Evolutionary conservation across 2,329 filamentous ascomycete genomes (phyloP).

Genomic region (Mycosphaerelloides madeirae): DNA sequence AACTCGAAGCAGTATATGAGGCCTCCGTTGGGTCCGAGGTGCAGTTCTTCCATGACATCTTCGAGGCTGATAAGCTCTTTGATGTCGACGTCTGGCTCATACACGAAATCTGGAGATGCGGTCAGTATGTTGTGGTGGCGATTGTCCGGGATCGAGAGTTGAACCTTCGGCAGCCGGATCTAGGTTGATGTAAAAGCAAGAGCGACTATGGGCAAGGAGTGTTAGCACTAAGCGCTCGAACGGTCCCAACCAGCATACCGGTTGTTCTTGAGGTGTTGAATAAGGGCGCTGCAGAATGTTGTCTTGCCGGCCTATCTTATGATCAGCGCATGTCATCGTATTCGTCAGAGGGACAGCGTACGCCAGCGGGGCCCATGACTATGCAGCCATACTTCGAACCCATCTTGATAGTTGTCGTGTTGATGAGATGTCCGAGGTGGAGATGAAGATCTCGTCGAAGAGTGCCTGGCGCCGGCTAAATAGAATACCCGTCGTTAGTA

Average conservation of each 20-base stretch:
- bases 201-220: slow-evolving; percentile 49
- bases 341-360: too few species aligned
- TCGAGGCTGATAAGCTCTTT: slow-evolving; percentile 89
- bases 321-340: too few species aligned
- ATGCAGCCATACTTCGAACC: slow-evolving; percentile 77
- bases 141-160: too few species aligned
- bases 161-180: slow-evolving; percentile 79
- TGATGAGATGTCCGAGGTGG: not conserved
- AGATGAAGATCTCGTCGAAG: too few species aligned
- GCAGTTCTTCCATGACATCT: slow-evolving; percentile 95
- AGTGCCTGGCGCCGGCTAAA: too few species aligned
- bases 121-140: too few species aligned
- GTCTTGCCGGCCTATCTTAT: slow-evolving; percentile 69
- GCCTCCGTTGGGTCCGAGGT: slow-evolving; percentile 84
- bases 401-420: slow-evolving; percentile 15
- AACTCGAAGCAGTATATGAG: slow-evolving; percentile 97
- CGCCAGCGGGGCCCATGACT: slow-evolving; percentile 92
- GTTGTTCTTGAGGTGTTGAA: slow-evolving; percentile 85
- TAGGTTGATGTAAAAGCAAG: slow-evolving; percentile 96
- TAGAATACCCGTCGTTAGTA: too few species aligned
- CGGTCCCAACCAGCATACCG: slow-evolving; percentile 38
- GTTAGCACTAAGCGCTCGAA: too few species aligned
- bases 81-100: slow-evolving; percentile 90
- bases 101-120: slow-evolving; percentile 60
- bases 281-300: slow-evolving; percentile 90